Evolutionary conservation across 2,329 filamentous ascomycete genomes (phyloP), one percentile per base, ranked within the genome.

Genomic region (Alternaria viburni): DNA sequence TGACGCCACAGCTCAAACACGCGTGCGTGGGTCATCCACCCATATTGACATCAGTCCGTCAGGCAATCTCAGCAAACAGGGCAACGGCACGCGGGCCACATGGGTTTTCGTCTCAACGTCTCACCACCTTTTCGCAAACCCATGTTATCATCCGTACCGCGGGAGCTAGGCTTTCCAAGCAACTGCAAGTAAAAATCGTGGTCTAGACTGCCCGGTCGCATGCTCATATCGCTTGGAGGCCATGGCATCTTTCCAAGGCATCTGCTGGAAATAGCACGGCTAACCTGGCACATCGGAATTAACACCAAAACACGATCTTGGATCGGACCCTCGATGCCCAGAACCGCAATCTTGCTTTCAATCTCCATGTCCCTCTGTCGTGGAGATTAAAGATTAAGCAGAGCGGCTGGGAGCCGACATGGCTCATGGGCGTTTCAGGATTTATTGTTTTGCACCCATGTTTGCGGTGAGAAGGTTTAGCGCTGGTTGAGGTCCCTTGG

Each of bases 1-100:
- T 43, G 43, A 62, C 59, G 59, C 59, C 59, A 62, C 59, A 62
- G 54, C 21, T 49, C 49, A 41, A 25, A 41, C 54, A 36, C 15
- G 32, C 32, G 32, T 36, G 32, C 32, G 57, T 46, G 59, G 47
- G 41, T 58, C 25, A 41, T 41, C n/a, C 36, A 41, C 36, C 36
- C 36, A 41, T 41, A 41, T 41, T 36, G 26, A 23, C 41, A 44
- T 41, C 36, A 41, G 36, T 41, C 36, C 28, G 30, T 30, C 21
- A 58, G 15, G 46, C 15, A 58, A 44, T 54, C 23, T 46, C 47
- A 25, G 43, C 45, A 59, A 63, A 56, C 61, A 63, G 12, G 61
- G 56, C 45, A 60, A 44, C 46, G 15, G 32, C n/a, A 43, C 32
- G 23, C 12, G 46, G n/a, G 12, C 32, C 17, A 13, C 32, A 41